Evolutionary conservation across 306 rosid genomes (phyloP), one percentile per base, ranked within the genome.

Genomic region (Lathyrus tuberosus): DNA sequence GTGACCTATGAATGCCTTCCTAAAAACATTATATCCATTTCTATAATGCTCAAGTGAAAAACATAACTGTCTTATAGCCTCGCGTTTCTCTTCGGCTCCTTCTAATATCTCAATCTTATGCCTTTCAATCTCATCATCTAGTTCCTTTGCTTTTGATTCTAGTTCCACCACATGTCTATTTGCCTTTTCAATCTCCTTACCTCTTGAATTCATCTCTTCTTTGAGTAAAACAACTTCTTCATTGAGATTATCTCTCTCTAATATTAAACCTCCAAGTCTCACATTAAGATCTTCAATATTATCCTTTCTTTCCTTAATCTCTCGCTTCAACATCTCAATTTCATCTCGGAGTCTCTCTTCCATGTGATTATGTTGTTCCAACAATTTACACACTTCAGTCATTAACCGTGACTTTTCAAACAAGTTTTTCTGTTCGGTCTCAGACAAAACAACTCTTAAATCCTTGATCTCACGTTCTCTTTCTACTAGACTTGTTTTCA

Each of bases 1-100:
- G 74, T 84, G 77, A 9, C 78, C 85, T 15, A 44, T 18, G 51
- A 81, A 82, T 30, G 88, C 95, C 42, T 82, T 40, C 59, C 80
- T 67, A 46, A 91, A 96, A 74, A 4, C 58, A 28, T 77, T 56
- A 69, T 91, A 87, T 15, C 73, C 83, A 52, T 76, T 74, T 78
- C 92, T 83, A 52, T 91, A 95, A 62, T 95, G 96, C 59, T 91
- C 97, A 10, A 95, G 78, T 37, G 97, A 87, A 74, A 87, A 80
- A 65, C 99, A 91, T 51, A 95, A 79, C 71, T 95, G 99, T 82
- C 99, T 72, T 83, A 95, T 95, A 16, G 77, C 99, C 78, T 95
- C 99, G 43, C 99, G 82, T 75, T 95, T 95, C 82, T 77, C 96
- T 76, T 91, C 97, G 14, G 91, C 96, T 62, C 87, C 85, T 69